Evolutionary conservation across 352 stramenopile genomes (phyloP).

Genomic region (Phytophthora foliorum): DNA sequence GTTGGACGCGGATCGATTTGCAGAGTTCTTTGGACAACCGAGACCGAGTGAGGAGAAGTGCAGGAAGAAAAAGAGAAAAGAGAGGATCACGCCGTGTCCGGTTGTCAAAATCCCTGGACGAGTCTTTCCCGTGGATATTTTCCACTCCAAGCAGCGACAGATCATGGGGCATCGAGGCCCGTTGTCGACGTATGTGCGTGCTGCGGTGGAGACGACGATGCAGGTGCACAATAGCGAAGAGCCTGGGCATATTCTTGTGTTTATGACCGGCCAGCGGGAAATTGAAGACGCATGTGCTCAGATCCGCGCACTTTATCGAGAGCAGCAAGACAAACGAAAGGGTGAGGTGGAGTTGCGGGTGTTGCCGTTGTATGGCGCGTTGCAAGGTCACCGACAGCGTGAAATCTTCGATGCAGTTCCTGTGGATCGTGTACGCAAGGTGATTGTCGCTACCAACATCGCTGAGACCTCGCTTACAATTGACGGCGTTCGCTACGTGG

Average conservation of each 20-base stretch:
- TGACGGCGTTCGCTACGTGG: constrained; percentile 92
- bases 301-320: constrained; percentile 71
- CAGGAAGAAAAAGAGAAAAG: constrained; percentile 27
- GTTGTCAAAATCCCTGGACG: constrained; percentile 93
- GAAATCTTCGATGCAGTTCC: constrained; percentile 95
- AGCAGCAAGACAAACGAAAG: constrained; percentile 12
- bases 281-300: constrained; percentile 92
- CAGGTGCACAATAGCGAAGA: constrained; percentile 77
- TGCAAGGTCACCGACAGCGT: constrained; percentile 93
- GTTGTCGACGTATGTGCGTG: constrained; percentile 68
- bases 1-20: constrained; percentile 89
- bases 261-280: constrained; percentile 95
- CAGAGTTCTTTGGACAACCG: constrained; percentile 79
- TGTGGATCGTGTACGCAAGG: constrained; percentile 75
- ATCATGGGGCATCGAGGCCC: constrained; percentile 79
- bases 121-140: constrained; percentile 94
- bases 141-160: constrained; percentile 91
- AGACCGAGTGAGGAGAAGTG: not conserved
- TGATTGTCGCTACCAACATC: constrained; percentile 94
- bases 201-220: constrained; percentile 81
- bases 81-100: constrained; percentile 55
- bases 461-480: constrained; percentile 99
- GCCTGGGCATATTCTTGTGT: constrained; percentile 94
- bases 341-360: constrained; percentile 70
- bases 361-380: constrained; percentile 95